Conservation (phyloP, 768 basidiomycete species). For the Crucibulum laeve region DNA sequence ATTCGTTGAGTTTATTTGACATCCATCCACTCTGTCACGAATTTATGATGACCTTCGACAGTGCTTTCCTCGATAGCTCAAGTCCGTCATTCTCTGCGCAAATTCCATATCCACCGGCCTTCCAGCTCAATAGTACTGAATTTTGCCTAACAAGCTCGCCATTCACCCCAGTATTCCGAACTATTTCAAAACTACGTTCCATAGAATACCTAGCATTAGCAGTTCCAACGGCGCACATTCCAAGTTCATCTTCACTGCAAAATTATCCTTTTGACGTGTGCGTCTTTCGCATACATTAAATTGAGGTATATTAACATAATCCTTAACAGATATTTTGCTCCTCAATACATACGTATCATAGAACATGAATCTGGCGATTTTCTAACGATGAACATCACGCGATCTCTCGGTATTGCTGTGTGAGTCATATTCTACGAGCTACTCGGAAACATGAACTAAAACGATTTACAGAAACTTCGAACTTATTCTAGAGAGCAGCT, state of each 20-base stretch:
- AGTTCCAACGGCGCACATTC: neutral
- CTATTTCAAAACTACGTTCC: neutral
- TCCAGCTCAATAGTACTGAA: neutral
- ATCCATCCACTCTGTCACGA: neutral
- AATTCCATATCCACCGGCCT: neutral
- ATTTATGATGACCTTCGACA: neutral
- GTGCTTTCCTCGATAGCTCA: neutral
- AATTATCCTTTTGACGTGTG: neutral
- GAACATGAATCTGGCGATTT: neutral
- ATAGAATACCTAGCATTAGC: no score
- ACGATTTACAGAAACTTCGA: neutral
- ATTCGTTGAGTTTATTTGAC: neutral
- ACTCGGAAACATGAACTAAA: neutral
- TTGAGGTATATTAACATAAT: neutral
- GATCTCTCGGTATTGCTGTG: neutral
- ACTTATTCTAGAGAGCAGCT: neutral
- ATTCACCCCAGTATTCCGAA: neutral
- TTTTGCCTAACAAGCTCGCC: neutral
- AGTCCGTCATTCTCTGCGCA: neutral
- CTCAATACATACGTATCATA: neutral
- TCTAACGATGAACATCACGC: neutral
- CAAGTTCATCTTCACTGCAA: neutral
- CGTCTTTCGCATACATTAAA: neutral
- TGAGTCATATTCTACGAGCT: neutral
- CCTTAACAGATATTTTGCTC: neutral